phyloP scores from a whole-genome alignment of 441 rosid genomes.

The Pelargonium fulgidum region DNA sequence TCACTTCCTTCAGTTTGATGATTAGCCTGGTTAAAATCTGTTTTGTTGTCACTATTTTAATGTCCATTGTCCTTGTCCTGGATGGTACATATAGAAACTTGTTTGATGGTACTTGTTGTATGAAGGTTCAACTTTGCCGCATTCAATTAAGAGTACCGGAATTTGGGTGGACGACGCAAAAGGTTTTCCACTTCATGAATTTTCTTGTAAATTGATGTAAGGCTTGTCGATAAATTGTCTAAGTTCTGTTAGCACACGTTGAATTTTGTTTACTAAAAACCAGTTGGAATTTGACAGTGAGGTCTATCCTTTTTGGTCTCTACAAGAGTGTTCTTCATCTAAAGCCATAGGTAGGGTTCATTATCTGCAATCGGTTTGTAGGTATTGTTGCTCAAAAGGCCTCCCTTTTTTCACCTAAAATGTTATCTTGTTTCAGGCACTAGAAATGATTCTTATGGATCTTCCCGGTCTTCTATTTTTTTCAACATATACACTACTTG shows the following conservation, averaged over 20 bases:
- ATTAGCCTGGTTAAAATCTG: too few species aligned
- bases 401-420: slow-evolving; percentile 2
- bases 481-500: slow-evolving; percentile 83
- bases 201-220: slow-evolving; percentile 66
- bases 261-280: slow-evolving; percentile 13
- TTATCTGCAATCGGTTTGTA: background rate
- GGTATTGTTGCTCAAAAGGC: background rate
- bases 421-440: slow-evolving; percentile 29
- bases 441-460: slow-evolving; percentile 53
- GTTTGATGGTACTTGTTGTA: background rate
- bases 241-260: slow-evolving; percentile 7
- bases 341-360: slow-evolving; percentile 35
- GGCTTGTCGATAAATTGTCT: slow-evolving; percentile 12
- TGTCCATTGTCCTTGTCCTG: background rate
- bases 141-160: slow-evolving; percentile 74
- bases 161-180: slow-evolving; percentile 80
- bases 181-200: slow-evolving; percentile 80
- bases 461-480: slow-evolving; percentile 85
- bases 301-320: slow-evolving; percentile 47
- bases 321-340: slow-evolving; percentile 44
- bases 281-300: slow-evolving; percentile 30
- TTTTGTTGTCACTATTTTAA: background rate
- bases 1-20: too few species aligned
- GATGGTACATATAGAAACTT: background rate
- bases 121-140: slow-evolving; percentile 58